phyloP scores from a whole-genome alignment of 1,139 yeast species.

The Geotrichum siamense region DNA sequence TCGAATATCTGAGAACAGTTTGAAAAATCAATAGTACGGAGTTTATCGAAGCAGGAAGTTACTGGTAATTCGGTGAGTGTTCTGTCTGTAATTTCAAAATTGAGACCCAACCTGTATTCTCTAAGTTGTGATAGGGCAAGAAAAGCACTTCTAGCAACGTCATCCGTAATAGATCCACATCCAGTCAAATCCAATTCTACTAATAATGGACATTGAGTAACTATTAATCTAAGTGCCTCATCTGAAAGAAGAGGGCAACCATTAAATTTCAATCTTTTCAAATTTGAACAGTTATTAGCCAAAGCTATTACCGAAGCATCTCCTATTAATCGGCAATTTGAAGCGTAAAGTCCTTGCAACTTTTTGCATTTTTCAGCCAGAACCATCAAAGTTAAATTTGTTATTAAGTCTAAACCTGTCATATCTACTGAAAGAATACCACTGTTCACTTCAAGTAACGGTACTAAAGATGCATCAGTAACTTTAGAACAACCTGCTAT shows the following conservation, averaged over 20 bases:
- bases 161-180: constrained; percentile 67
- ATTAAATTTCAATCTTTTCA: constrained; percentile 77
- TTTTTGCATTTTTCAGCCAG: constrained; percentile 66
- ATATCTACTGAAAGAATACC: constrained; percentile 80
- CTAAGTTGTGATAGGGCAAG: constrained; percentile 60
- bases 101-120: constrained; percentile 76
- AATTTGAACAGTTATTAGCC: constrained; percentile 58
- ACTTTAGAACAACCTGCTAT: constrained; percentile 71
- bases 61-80: constrained; percentile 35
- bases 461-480: constrained; percentile 53
- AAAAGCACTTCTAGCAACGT: constrained; percentile 54
- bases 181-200: constrained; percentile 89
- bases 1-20: constrained; percentile 81
- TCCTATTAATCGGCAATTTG: constrained; percentile 66
- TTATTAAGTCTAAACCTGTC: constrained; percentile 66
- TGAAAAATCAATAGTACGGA: constrained; percentile 79
- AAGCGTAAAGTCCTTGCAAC: constrained; percentile 85
- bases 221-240: constrained; percentile 55
- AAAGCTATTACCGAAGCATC: constrained; percentile 58
- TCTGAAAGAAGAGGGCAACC: constrained; percentile 65
- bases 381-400: constrained; percentile 63
- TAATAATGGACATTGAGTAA: constrained; percentile 62
- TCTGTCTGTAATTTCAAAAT: constrained; percentile 60
- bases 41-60: constrained; percentile 39
- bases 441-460: constrained; percentile 56